phyloP scores from a whole-genome alignment of 2,329 filamentous ascomycete genomes.

The Paraphoma chrysanthemicola region DNA sequence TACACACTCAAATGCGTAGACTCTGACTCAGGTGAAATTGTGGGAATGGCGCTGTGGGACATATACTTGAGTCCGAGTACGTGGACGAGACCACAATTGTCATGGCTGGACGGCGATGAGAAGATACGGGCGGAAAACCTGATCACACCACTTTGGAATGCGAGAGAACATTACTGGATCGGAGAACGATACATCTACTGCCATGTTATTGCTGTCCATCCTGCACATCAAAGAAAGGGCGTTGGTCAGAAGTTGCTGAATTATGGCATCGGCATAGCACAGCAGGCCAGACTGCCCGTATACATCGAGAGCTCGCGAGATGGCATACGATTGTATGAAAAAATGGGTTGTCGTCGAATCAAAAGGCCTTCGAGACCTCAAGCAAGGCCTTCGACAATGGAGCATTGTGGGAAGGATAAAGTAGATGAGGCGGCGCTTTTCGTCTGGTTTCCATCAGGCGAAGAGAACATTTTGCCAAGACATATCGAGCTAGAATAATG shows the following conservation, averaged over 20 bases:
- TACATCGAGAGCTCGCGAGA: constrained; percentile 58
- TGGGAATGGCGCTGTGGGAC: constrained; percentile 58
- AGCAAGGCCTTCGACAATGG: constrained; percentile 35
- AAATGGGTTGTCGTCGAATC: constrained; percentile 54
- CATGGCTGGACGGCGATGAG: constrained; percentile 56
- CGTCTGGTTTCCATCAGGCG: constrained; percentile 24
- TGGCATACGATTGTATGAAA: constrained; percentile 54
- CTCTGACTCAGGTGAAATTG: constrained; percentile 50
- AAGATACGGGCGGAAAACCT: constrained; percentile 54
- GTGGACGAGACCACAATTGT: constrained; percentile 53
- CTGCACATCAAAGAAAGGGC: constrained; percentile 51
- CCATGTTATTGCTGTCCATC: constrained; percentile 56
- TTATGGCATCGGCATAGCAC: constrained; percentile 45
- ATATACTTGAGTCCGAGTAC: constrained; percentile 53
- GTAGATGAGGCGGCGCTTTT: constrained; percentile 18
- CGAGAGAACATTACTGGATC: constrained; percentile 28
- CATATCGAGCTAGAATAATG: constrained; percentile 13
- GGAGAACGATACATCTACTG: constrained; percentile 31
- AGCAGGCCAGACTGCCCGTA: constrained; percentile 50
- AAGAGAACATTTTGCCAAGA: constrained; percentile 14
- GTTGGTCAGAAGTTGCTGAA: constrained; percentile 53
- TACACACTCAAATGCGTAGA: constrained; percentile 60
- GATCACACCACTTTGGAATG: constrained; percentile 47
- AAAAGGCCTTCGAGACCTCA: constrained; percentile 28
- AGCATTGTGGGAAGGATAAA: constrained; percentile 22